These are phyloP conservation scores for Thalassiosira ordinaria DNA, from an alignment of 352 stramenopile genomes.

Conservation along the genomic window DNA sequence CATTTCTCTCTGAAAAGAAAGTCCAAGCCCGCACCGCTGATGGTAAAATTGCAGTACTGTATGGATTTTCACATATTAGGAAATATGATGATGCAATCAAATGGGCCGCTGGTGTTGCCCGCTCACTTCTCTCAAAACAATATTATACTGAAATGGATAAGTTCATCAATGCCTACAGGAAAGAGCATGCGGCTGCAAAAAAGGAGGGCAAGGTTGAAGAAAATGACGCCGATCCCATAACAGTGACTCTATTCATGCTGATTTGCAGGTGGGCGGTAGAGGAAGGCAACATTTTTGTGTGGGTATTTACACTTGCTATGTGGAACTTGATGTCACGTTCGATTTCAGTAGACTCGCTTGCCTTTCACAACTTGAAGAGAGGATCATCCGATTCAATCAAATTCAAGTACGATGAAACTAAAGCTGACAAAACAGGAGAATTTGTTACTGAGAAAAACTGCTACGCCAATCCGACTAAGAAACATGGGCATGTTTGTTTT, in stretches of 20 bases:
- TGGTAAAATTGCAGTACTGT: conserved; percentile 6
- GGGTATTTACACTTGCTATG: conserved; percentile 42
- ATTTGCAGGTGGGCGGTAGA: conserved; percentile 44
- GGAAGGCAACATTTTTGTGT: conserved; percentile 48
- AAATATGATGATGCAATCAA: conserved; percentile 53
- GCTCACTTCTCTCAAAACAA: conserved; percentile 1
- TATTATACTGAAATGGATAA: conserved; percentile 34
- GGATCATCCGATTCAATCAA: conserved; percentile 39
- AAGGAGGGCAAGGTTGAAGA: conserved; percentile 48
- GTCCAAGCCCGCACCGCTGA: too few relatives aligned
- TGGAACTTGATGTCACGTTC: conserved; percentile 54
- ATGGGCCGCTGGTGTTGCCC: conserved; percentile 17
- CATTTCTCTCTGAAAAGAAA: conserved; percentile 40
- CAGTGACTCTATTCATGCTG: conserved; percentile 27
- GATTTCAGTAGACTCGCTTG: conserved; percentile 37
- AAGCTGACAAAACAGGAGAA: conserved; percentile 53
- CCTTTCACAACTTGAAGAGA: conserved; percentile 50
- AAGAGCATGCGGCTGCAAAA: conserved; percentile 30
- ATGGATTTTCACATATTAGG: conserved; percentile 9
- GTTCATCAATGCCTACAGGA: conserved; percentile 44
- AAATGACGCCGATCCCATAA: conserved; percentile 50
- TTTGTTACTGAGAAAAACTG: conserved; percentile 51
- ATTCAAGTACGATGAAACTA: conserved; percentile 51
- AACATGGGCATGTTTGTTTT: conserved; percentile 27
- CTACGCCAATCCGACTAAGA: conserved; percentile 42